Percentiles rank a stretch among this genome's conserved stretches.
Conservation (phyloP, 2,329 filamentous ascomycete genomes). For the Curvularia eragrostidis region DNA sequence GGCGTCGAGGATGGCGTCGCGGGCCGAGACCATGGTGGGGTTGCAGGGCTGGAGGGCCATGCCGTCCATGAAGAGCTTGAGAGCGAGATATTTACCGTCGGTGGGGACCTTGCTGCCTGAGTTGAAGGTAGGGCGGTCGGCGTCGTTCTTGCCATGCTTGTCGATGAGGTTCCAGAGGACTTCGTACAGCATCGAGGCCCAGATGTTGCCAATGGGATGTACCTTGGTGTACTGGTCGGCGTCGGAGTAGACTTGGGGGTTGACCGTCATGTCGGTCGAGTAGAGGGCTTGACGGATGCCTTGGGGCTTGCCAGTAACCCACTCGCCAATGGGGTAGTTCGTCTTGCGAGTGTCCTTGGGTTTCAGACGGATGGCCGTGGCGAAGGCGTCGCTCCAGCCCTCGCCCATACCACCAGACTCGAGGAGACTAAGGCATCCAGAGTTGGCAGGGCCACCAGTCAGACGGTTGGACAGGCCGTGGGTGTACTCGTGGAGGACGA, state of each 20-base stretch:
- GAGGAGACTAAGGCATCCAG: conserved; percentile 55
- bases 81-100: conserved; percentile 60
- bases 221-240: conserved; percentile 51
- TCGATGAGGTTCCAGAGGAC: conserved; percentile 66
- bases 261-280: conserved; percentile 58
- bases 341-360: conserved; percentile 54
- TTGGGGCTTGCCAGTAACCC: conserved; percentile 53
- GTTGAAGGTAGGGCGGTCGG: conserved; percentile 52
- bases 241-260: conserved; percentile 59
- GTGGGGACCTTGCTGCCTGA: conserved; percentile 57
- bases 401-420: conserved; percentile 66
- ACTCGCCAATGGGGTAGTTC: conserved; percentile 60
- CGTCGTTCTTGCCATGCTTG: conserved; percentile 60
- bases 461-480: conserved; percentile 62
- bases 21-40: conserved; percentile 61
- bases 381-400: conserved; percentile 65
- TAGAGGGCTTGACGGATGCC: conserved; percentile 62
- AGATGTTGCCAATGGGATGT: conserved; percentile 61
- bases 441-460: conserved; percentile 64
- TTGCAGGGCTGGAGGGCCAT: conserved; percentile 65
- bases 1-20: conserved; percentile 64
- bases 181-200: conserved; percentile 63
- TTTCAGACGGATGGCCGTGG: conserved; percentile 59
- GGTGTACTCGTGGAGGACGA: conserved; percentile 62
- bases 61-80: conserved; percentile 62